Evolutionary conservation across 2,329 filamentous ascomycete species (phyloP).

Genomic region (Sclerotiophoma versabilis): DNA sequence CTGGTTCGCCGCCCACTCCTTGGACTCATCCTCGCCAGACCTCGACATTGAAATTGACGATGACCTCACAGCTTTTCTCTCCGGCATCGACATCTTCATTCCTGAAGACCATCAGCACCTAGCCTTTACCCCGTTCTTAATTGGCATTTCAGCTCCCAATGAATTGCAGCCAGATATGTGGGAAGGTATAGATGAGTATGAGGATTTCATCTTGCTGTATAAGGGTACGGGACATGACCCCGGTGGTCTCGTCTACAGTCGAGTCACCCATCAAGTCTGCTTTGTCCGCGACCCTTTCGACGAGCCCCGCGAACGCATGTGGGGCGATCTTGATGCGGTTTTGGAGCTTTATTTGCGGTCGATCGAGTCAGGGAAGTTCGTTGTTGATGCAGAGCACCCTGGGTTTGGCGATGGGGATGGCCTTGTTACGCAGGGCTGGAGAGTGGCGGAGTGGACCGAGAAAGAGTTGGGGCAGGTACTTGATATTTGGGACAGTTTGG

Average conservation of each 20-base stretch:
- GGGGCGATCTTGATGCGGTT: not conserved
- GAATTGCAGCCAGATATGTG: slow-evolving; percentile 4
- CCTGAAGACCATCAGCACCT: not conserved
- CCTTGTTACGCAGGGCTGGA: not conserved
- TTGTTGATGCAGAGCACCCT: not conserved
- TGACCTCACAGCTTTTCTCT: slow-evolving; percentile 1
- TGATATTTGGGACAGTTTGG: slow-evolving; percentile 1
- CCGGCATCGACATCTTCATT: slow-evolving; percentile 3
- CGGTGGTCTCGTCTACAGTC: slow-evolving; percentile 1
- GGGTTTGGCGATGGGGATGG: slow-evolving; percentile 1
- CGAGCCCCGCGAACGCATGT: not conserved
- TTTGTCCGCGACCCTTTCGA: not conserved
- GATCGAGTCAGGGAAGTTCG: slow-evolving; percentile 3
- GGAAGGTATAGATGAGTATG: not conserved
- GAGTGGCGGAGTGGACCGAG: not conserved
- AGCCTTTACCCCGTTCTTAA: slow-evolving; percentile 3
- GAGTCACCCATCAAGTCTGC: not conserved
- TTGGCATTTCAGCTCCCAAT: not conserved
- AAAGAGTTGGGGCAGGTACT: slow-evolving; percentile 2
- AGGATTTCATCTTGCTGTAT: slow-evolving; percentile 1
- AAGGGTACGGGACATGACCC: not conserved
- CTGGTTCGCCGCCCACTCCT: slow-evolving; percentile 1
- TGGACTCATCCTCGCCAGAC: not conserved
- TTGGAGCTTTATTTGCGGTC: not conserved
- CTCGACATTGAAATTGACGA: not conserved